Conservation (phyloP, 73 alveolate genomes). For the Breviolum minutum region DNA sequence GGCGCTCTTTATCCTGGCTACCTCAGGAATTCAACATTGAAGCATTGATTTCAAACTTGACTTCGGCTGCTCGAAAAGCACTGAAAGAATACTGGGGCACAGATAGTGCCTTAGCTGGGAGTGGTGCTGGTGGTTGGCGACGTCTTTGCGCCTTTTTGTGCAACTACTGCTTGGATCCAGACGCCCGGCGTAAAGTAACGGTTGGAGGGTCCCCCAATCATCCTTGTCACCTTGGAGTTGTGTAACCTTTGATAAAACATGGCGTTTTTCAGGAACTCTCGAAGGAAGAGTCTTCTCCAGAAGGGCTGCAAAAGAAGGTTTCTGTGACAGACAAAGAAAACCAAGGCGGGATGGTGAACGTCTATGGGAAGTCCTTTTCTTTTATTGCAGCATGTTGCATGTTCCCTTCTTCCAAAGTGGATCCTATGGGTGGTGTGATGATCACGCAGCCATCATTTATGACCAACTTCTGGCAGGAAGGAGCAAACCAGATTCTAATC, state of each 20-base stretch:
- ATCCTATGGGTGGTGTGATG: too few relatives aligned
- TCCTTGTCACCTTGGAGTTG: neutral
- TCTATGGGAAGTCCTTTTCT: neutral
- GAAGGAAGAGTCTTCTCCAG: neutral
- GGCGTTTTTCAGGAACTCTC: neutral
- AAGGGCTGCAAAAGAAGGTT: slow-evolving; percentile 24
- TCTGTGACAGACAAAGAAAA: neutral
- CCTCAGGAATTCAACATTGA: slow-evolving; percentile 38
- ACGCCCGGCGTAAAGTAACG: neutral
- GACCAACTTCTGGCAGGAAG: too few relatives aligned
- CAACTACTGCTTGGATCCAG: slow-evolving; percentile 64
- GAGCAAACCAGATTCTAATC: too few relatives aligned
- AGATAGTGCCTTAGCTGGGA: slow-evolving; percentile 51
- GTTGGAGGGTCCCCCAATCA: too few relatives aligned
- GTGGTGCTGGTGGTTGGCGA: slow-evolving; percentile 78
- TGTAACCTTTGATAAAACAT: too few relatives aligned
- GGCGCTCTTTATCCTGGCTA: neutral
- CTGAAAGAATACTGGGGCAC: slow-evolving; percentile 76
- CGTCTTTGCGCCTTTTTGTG: slow-evolving; percentile 69
- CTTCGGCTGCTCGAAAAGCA: slow-evolving; percentile 43
- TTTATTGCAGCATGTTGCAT: neutral
- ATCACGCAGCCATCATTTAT: too few relatives aligned
- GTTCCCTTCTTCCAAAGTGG: neutral
- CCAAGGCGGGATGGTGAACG: neutral
- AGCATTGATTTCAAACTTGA: neutral